Evolutionary conservation across 371 early-diverging fungal species (phyloP).

Genomic region (Mortierella sp.): DNA sequence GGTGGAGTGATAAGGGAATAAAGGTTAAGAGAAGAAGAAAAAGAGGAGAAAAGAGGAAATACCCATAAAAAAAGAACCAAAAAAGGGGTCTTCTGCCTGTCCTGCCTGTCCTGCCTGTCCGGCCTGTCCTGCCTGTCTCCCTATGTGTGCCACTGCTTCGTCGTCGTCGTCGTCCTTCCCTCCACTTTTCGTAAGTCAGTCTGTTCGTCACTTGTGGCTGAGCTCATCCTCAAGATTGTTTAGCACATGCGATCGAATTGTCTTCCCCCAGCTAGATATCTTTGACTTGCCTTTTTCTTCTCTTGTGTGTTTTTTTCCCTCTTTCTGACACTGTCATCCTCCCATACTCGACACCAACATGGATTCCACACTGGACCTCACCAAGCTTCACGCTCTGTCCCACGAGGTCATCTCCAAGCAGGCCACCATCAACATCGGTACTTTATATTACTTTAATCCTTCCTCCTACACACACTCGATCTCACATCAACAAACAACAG

Average conservation of each 20-base stretch:
- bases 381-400: constrained; percentile 47
- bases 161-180: neutral
- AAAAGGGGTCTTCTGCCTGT: neutral
- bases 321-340: constrained; percentile 11
- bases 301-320: neutral
- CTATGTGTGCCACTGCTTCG: neutral
- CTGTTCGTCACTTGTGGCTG: neutral
- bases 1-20: neutral
- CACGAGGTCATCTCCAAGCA: constrained; percentile 92
- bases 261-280: neutral
- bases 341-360: constrained; percentile 24
- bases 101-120: neutral
- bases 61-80: neutral
- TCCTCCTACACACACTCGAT: neutral
- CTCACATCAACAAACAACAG: neutral
- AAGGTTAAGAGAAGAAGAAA: neutral
- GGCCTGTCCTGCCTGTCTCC: neutral
- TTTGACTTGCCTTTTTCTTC: neutral
- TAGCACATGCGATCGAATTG: neutral
- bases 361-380: constrained; percentile 46
- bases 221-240: neutral
- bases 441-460: constrained; percentile 68
- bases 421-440: constrained; percentile 99
- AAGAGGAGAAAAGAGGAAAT: neutral
- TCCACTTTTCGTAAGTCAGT: no score